A percentile compares a stretch with the other conserved stretches of the same genome.
phyloP scores from a whole-genome alignment of 2,329 filamentous ascomycete genomes.

The Pestalotiopsis sp. region DNA sequence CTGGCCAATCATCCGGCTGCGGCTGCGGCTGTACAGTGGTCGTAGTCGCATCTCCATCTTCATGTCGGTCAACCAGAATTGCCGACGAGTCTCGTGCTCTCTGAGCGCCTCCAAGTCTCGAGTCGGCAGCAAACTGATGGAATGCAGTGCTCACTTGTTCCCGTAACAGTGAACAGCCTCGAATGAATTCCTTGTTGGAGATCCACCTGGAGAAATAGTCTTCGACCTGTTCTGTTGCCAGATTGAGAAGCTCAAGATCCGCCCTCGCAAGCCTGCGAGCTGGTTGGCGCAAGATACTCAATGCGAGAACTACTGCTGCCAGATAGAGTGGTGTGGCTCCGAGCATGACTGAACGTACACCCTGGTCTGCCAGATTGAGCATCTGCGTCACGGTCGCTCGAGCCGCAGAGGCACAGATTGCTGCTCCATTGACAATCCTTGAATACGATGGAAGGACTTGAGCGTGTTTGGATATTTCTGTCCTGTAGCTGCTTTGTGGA shows the following conservation, averaged over 20 bases:
- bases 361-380: slow-evolving; percentile 19
- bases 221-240: slow-evolving; percentile 21
- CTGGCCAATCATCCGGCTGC: not conserved
- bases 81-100: not conserved
- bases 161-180: slow-evolving; percentile 4
- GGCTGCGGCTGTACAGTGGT: not conserved
- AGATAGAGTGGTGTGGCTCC: slow-evolving; percentile 20
- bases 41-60: not conserved
- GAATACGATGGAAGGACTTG: slow-evolving; percentile 13
- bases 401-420: slow-evolving; percentile 16
- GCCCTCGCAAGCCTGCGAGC: slow-evolving; percentile 21
- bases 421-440: slow-evolving; percentile 15
- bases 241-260: slow-evolving; percentile 21
- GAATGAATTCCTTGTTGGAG: slow-evolving; percentile 4
- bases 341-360: slow-evolving; percentile 14
- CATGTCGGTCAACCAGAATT: not conserved
- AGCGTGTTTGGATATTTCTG: slow-evolving; percentile 18
- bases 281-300: slow-evolving; percentile 22
- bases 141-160: slow-evolving; percentile 5
- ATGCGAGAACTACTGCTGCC: slow-evolving; percentile 21
- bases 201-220: slow-evolving; percentile 16
- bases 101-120: not conserved
- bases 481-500: slow-evolving; percentile 17
- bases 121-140: not conserved
- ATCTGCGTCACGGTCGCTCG: slow-evolving; percentile 15